Evolutionary conservation across 73 alveolate species (phyloP), one percentile per base, ranked within the genome.

Genomic region (Tetrahymena elliotti): DNA sequence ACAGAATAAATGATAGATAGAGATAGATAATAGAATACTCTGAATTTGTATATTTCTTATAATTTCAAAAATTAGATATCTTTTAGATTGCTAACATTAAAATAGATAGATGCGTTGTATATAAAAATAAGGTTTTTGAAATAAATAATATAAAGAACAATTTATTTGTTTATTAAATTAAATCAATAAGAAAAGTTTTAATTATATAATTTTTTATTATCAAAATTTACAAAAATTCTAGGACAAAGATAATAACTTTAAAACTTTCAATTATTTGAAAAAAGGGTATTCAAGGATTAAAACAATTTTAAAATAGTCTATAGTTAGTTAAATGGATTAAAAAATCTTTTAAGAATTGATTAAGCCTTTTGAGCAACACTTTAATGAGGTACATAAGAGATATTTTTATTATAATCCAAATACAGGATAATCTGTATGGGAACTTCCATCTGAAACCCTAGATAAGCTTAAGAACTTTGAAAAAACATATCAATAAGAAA

Each of bases 391-490:
- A 36, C 93, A 98, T 96, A 94, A 98, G 54, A 96, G 94, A 94
- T 96, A 95, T 38, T 99, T 98, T 96, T 99, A 97, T 93, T 97
- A 97, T 95, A 97, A 99, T 93, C 99, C 99, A 82, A 95, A 96
- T 22, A 98, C 99, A 83, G 97, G 97, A 10, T 98, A 95, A 92
- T 96, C 99, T 92, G 97, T 95, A 22, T 99, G 99, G 99, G 99
- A 98, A 95, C 96, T 98, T 3, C 99, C 99, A 9, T 94, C 94
- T 93, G 95, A 53, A 38, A 54, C 38, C 22, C 37, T 88, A 93
- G 83, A 84, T 84, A 84, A 96, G 88, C 93, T 68, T 41, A 54
- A 53, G 41, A 41, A 95, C 93, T 53, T 92, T 37, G 34, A 93
- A 92, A 68, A 83, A 47, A 40, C 33, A 16, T 37, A 92, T 93